Percentiles rank a stretch among this genome's conserved stretches.
Evolutionary conservation across 192 early-diverging fungal genomes (phyloP).

Genomic region (Backusella sp.): DNA sequence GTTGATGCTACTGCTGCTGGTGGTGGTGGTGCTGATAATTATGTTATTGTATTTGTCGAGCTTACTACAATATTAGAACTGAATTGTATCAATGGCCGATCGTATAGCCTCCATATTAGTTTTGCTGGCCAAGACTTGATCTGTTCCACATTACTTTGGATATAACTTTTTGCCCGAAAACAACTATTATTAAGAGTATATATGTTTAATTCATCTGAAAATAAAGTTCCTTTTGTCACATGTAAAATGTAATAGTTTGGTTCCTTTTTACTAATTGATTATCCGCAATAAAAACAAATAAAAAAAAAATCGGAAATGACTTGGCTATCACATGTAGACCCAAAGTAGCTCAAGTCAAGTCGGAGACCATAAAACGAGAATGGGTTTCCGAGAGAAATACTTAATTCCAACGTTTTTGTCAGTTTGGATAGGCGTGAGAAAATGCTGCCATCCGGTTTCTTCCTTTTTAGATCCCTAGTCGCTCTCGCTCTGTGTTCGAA

Average conservation of each 20-base stretch:
- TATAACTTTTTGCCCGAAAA: background rate
- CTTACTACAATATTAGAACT: no score
- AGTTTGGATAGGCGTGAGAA: background rate
- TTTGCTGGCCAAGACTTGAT: background rate
- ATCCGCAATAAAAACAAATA: background rate
- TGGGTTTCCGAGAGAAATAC: background rate
- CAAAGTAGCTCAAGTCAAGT: background rate
- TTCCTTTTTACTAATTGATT: background rate
- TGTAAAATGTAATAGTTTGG: background rate
- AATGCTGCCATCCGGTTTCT: conserved; percentile 6
- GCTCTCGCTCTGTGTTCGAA: background rate
- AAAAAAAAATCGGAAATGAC: background rate
- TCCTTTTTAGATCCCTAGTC: background rate
- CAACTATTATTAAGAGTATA: background rate
- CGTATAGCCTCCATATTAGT: no score
- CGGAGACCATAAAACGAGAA: background rate
- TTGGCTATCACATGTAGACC: background rate
- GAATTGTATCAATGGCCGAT: no score
- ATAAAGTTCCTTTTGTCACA: background rate
- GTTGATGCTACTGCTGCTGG: no score
- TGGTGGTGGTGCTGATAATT: no score
- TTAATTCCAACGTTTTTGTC: background rate
- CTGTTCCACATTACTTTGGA: no score
- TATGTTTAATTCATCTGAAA: background rate
- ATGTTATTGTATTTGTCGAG: no score